Evolutionary conservation across 805 yeast genomes (phyloP).

Genomic region (Wickerhamomyces xylosicus): DNA sequence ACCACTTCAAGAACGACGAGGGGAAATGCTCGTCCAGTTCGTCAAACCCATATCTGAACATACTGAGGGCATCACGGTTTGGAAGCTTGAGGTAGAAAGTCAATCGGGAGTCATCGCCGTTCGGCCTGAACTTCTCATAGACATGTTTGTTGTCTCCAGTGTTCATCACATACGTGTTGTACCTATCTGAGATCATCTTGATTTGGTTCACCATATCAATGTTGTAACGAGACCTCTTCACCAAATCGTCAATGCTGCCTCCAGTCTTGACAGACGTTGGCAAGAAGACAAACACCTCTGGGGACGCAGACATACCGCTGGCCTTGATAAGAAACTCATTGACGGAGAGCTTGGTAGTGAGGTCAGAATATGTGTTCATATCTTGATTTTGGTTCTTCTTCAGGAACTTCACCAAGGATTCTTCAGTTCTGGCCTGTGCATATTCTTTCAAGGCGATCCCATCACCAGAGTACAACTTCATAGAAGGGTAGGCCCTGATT

Average conservation of each 20-base stretch:
- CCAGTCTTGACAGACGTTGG: background rate
- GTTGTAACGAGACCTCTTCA: background rate
- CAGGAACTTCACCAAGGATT: slow-evolving; percentile 41
- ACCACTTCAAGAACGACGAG: background rate
- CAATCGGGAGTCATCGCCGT: background rate
- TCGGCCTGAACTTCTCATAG: background rate
- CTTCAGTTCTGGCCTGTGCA: slow-evolving; percentile 33
- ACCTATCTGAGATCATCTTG: background rate
- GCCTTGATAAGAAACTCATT: background rate
- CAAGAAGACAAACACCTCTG: background rate
- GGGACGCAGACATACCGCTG: background rate
- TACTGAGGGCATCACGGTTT: background rate
- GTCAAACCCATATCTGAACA: background rate
- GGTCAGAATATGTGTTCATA: background rate
- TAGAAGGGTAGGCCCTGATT: slow-evolving; percentile 56
- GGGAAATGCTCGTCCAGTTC: background rate
- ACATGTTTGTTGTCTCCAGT: background rate
- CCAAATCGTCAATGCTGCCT: background rate
- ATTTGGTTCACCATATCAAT: background rate
- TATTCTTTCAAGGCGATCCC: slow-evolving; percentile 32
- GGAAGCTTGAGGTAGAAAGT: background rate
- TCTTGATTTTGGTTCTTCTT: slow-evolving; percentile 23
- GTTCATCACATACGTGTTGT: background rate
- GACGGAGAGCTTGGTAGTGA: background rate
- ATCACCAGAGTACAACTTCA: slow-evolving; percentile 58